A percentile compares a stretch with the other conserved stretches of the same genome.
phyloP scores from a whole-genome alignment of 129 eudicot genomes.

The Lonicera japonica region DNA sequence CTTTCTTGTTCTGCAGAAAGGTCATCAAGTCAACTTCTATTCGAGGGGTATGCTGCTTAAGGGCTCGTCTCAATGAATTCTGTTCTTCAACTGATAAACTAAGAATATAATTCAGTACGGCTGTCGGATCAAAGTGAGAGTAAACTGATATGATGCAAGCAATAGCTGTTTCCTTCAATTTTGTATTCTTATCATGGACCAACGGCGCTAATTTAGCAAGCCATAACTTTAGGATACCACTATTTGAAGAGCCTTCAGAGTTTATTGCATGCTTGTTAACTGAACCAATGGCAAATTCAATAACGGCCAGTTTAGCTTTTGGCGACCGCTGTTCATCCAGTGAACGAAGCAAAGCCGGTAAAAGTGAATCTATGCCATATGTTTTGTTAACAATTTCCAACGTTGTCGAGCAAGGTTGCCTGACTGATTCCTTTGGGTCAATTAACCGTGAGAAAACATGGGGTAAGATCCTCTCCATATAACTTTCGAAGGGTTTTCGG shows the following conservation, averaged over 20 bases:
- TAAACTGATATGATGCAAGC: constrained; percentile 91
- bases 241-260: constrained; percentile 72
- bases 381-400: constrained; percentile 80
- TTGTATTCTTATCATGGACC: constrained; percentile 80
- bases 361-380: constrained; percentile 79
- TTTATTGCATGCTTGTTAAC: constrained; percentile 71
- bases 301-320: constrained; percentile 87
- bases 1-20: constrained; percentile 87
- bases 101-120: constrained; percentile 75
- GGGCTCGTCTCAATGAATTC: constrained; percentile 90
- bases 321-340: constrained; percentile 97
- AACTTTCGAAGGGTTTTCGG: constrained; percentile 83
- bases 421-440: constrained; percentile 83
- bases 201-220: constrained; percentile 83
- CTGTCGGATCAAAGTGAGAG: constrained; percentile 66
- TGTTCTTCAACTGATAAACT: constrained; percentile 96
- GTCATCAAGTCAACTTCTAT: constrained; percentile 98
- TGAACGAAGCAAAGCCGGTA: constrained; percentile 92
- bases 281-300: constrained; percentile 74
- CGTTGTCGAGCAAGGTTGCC: constrained; percentile 75
- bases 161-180: constrained; percentile 81
- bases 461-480: constrained; percentile 89
- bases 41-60: constrained; percentile 93
- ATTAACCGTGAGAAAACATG: constrained; percentile 91
- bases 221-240: constrained; percentile 83